Evolutionary conservation across 2,329 filamentous ascomycete species (phyloP), one percentile per base, ranked within the genome.

Genomic region (Drechslera avenae): DNA sequence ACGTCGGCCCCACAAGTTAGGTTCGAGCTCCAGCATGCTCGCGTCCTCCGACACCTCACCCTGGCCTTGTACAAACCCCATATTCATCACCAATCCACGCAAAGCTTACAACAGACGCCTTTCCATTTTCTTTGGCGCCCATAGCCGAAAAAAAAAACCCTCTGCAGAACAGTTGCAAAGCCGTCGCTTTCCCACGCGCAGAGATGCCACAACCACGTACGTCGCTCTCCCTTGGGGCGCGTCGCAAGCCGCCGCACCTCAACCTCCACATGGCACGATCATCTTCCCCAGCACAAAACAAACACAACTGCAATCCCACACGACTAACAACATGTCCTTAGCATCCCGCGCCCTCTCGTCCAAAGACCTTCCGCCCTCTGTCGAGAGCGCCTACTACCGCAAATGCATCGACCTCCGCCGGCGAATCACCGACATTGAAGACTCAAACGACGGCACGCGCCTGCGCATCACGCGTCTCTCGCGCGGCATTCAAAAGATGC

Each of bases 331-430:
- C 48, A 21, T 17, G n/a, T 2, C n/a, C 21, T n/a, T 50, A 68
- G 61, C 64, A 46, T 57, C 54, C 44, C 64, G 68, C 46, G 66
- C 69, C 13, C 56, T 68, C 46, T 66, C 68, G 18, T 69, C 71
- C 35, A 71, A 71, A 60, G 71, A 73, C 30, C 82, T 86, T 49
- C 91, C 93, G 16, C 93, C 94, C 13, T 96, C 91, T 13, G 91
- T 97, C 57, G 93, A 99, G 76, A 88, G 93, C 72, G 92, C 93
- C 42, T 99, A 97, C 76, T 91, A 94, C 67, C 86, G 90, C 59
- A 97, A 99, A 84, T 97, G 93, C 75, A 91, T 97, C 71, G 89
- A 95, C 65, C 84, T 99, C 17, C 95, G 95, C 77, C 89, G 90
- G 65, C 89, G 94, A 54, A 90, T 94, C 58, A 89, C 87, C 72